Conservation (phyloP, 2,329 filamentous ascomycete species). For the Penicillium sp. region DNA sequence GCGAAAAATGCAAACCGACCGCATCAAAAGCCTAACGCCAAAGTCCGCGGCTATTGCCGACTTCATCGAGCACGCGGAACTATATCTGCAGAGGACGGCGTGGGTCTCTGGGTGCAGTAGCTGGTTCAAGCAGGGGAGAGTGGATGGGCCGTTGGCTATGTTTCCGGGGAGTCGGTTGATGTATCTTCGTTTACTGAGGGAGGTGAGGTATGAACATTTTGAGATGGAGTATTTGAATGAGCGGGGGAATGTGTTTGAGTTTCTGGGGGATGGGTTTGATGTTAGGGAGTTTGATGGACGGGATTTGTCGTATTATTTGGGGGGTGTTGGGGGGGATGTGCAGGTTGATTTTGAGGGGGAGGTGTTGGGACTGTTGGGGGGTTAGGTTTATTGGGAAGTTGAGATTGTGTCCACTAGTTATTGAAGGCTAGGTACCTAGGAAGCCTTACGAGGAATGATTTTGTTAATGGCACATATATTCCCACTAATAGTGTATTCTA, state of each 20-base stretch:
- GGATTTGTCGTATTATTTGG: not conserved
- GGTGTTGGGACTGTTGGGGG: no score
- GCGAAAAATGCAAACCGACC: not conserved
- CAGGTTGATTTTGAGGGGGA: no score
- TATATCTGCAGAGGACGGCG: not conserved
- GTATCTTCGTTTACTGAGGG: not conserved
- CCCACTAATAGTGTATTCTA: constrained; percentile 16
- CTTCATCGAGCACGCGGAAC: not conserved
- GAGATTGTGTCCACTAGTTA: no score
- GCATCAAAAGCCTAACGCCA: not conserved
- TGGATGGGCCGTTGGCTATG: not conserved
- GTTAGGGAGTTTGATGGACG: not conserved
- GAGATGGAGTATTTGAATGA: not conserved
- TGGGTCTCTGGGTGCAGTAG: not conserved
- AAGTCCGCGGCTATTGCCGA: not conserved
- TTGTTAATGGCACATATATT: constrained; percentile 6
- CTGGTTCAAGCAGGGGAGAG: not conserved
- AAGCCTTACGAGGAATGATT: not conserved
- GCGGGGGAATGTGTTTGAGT: not conserved
- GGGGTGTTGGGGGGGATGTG: no score
- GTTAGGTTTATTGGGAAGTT: no score
- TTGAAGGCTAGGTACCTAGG: no score
- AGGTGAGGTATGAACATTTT: not conserved
- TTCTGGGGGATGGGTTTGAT: not conserved
- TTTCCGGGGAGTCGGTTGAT: not conserved